phyloP scores from a whole-genome alignment of 208 protist genomes.

The Endotrypanum monterogeii region DNA sequence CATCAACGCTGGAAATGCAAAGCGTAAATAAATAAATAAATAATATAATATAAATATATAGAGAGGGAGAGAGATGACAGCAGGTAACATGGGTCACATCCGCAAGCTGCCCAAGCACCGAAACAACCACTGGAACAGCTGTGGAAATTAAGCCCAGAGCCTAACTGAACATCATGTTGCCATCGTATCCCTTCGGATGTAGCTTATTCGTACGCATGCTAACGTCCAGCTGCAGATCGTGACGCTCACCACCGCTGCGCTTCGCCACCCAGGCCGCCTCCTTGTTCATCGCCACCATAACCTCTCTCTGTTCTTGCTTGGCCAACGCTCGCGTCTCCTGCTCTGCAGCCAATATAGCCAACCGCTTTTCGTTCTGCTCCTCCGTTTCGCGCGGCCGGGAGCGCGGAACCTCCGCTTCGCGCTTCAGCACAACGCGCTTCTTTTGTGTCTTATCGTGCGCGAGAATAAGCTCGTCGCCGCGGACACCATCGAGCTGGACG shows the following conservation, averaged over 20 bases:
- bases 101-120: not conserved
- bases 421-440: slow-evolving; percentile 46
- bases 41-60: too few relatives aligned
- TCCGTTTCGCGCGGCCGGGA: slow-evolving; percentile 64
- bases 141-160: not conserved
- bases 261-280: slow-evolving; percentile 40
- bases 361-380: slow-evolving; percentile 53
- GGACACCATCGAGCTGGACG: slow-evolving; percentile 51
- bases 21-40: too few relatives aligned
- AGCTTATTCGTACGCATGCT: slow-evolving; percentile 81
- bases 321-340: slow-evolving; percentile 59
- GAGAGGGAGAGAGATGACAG: too few relatives aligned
- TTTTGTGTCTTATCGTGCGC: slow-evolving; percentile 25
- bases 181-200: slow-evolving; percentile 92
- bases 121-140: not conserved
- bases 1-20: too few relatives aligned
- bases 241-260: slow-evolving; percentile 46
- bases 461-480: slow-evolving; percentile 50
- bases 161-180: slow-evolving; percentile 66
- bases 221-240: slow-evolving; percentile 66
- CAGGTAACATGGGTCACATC: not conserved
- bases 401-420: slow-evolving; percentile 74
- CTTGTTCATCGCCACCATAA: slow-evolving; percentile 55
- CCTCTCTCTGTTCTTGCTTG: slow-evolving; percentile 67
- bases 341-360: slow-evolving; percentile 57